phyloP scores from a whole-genome alignment of 208 protist species.

The Acanthamoeba culbertsoni region DNA sequence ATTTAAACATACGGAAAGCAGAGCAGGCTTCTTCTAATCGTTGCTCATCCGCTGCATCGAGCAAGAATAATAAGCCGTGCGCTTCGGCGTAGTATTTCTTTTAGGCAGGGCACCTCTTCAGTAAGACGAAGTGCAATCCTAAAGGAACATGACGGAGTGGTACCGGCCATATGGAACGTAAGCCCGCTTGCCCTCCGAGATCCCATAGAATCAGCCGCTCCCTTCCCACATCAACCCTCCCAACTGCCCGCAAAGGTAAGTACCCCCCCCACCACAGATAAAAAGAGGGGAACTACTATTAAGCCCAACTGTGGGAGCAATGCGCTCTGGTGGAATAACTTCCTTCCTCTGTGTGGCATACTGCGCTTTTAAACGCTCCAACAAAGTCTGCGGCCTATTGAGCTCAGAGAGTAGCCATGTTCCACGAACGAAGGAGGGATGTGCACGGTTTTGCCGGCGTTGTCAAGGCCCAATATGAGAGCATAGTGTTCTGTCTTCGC shows the following conservation, averaged over 20 bases:
- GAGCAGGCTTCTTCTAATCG: background rate
- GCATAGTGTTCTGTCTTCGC: constrained; percentile 70
- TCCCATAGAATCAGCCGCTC: constrained; percentile 72
- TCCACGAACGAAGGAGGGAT: background rate
- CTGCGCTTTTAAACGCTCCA: constrained; percentile 73
- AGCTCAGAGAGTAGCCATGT: background rate
- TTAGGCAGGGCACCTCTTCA: background rate
- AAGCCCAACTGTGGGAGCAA: constrained; percentile 78
- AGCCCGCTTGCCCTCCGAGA: constrained; percentile 47
- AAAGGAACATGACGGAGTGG: background rate
- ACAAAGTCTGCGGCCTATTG: constrained; percentile 57
- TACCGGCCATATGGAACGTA: constrained; percentile 62
- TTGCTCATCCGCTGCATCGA: constrained; percentile 56
- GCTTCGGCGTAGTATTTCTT: constrained; percentile 64
- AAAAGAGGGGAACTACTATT: constrained; percentile 66
- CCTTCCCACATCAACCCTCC: constrained; percentile 41
- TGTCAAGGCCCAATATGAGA: constrained; percentile 75
- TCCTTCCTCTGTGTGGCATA: constrained; percentile 62
- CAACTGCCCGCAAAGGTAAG: constrained; percentile 45
- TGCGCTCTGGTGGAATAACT: constrained; percentile 65
- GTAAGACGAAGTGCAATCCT: background rate
- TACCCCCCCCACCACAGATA: background rate
- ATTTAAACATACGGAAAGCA: background rate
- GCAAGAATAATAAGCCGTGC: constrained; percentile 50
- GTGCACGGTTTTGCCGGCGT: constrained; percentile 74